Conservation (phyloP, 768 basidiomycete genomes). For the Clavaria fumosa region DNA sequence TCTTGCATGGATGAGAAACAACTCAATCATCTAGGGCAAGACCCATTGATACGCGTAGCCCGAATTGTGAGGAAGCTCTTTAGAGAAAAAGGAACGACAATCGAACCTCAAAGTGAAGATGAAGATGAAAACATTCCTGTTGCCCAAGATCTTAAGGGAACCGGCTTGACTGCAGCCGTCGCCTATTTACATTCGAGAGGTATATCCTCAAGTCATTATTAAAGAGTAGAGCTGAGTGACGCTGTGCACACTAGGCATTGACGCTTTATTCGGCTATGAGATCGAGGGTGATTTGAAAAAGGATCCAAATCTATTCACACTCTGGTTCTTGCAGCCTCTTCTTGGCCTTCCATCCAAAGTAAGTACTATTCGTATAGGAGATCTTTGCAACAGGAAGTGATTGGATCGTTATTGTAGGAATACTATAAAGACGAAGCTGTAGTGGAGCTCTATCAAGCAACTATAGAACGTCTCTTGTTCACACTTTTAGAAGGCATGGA, state of each 20-base stretch:
- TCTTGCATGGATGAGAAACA: slow-evolving; percentile 71
- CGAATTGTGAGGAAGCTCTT: slow-evolving; percentile 45
- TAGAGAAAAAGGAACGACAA: slow-evolving; percentile 25
- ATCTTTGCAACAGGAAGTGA: background rate
- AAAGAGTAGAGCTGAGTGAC: slow-evolving; percentile 9
- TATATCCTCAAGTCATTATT: slow-evolving; percentile 13
- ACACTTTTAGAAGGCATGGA: slow-evolving; percentile 40
- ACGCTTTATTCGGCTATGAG: slow-evolving; percentile 63
- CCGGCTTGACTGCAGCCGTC: slow-evolving; percentile 66
- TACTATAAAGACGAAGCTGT: slow-evolving; percentile 74
- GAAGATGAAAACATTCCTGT: slow-evolving; percentile 14
- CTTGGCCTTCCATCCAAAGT: slow-evolving; percentile 85
- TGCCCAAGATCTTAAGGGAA: slow-evolving; percentile 19
- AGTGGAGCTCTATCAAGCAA: slow-evolving; percentile 50
- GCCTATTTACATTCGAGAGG: slow-evolving; percentile 82
- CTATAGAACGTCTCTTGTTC: slow-evolving; percentile 51
- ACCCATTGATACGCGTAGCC: slow-evolving; percentile 56
- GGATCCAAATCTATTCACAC: slow-evolving; percentile 72
- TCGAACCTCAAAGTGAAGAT: slow-evolving; percentile 17
- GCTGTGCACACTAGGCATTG: slow-evolving; percentile 36
- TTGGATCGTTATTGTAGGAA: slow-evolving; percentile 32
- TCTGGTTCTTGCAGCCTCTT: slow-evolving; percentile 73
- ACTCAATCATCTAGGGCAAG: slow-evolving; percentile 58
- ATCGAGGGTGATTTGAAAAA: slow-evolving; percentile 79
- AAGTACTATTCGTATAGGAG: slow-evolving; percentile 7